Evolutionary conservation across 228 moss, liverwort and hornwort species (phyloP).

Genomic region (Sphagnum magellanicum): DNA sequence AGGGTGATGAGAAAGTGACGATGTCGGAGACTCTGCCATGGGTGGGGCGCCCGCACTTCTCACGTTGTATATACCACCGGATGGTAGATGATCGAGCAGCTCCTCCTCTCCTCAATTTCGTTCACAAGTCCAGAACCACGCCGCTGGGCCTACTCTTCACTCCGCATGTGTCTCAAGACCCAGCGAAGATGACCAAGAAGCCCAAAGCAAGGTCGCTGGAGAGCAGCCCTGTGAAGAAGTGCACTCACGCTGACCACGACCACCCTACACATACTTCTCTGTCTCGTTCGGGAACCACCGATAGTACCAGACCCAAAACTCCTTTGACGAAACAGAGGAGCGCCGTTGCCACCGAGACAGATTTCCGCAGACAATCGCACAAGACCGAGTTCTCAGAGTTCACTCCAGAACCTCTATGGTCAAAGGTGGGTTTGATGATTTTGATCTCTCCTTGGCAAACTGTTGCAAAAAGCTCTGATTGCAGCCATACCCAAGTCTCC

Average conservation of each 20-base stretch:
- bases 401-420: no score
- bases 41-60: conserved; percentile 13
- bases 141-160: conserved; percentile 7
- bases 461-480: no score
- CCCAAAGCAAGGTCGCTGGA: conserved; percentile 37
- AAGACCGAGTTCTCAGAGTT: neutral
- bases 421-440: no score
- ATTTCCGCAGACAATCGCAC: neutral
- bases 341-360: neutral
- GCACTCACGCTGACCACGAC: neutral
- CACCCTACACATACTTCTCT: no score
- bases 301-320: neutral
- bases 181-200: conserved; percentile 8
- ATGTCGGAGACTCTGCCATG: conserved; percentile 15
- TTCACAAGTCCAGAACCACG: conserved; percentile 33
- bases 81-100: conserved; percentile 15
- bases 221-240: conserved; percentile 21
- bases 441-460: no score
- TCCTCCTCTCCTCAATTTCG: conserved; percentile 20
- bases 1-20: conserved; percentile 33
- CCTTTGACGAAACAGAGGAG: conserved; percentile 4
- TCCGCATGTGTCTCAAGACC: conserved; percentile 3
- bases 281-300: neutral
- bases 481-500: no score
- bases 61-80: conserved; percentile 6